A percentile compares a stretch with the other conserved stretches of the same genome.
Conservation (phyloP, 805 yeast genomes). For the Candida vaughaniae region DNA sequence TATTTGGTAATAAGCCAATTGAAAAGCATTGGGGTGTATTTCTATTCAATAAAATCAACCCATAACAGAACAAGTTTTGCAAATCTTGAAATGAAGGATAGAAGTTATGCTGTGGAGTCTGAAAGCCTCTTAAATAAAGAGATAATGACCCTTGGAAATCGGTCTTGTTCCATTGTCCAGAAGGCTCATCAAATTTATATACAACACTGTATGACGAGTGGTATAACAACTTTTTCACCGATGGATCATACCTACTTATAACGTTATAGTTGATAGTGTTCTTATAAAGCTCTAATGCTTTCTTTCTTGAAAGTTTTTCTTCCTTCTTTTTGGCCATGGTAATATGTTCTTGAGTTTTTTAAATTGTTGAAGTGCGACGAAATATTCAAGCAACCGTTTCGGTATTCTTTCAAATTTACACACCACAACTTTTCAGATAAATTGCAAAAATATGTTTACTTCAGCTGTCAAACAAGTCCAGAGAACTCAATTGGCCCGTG, state of each 20-base stretch:
- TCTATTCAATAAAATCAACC: conserved; percentile 68
- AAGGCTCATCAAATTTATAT: conserved; percentile 56
- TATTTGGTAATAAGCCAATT: conserved; percentile 62
- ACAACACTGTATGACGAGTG: conserved; percentile 72
- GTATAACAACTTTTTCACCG: conserved; percentile 62
- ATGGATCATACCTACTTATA: conserved; percentile 73
- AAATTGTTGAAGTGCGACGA: no score
- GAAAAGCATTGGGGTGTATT: conserved; percentile 69
- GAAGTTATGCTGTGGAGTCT: conserved; percentile 19
- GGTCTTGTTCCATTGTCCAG: conserved; percentile 66
- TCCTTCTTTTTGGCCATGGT: conserved; percentile 14
- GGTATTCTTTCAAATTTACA: no score
- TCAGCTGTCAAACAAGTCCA: not conserved
- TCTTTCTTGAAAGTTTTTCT: conserved; percentile 40
- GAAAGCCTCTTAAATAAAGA: conserved; percentile 54
- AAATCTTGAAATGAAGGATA: conserved; percentile 28
- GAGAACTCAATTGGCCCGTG: conserved; percentile 8
- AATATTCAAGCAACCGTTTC: no score
- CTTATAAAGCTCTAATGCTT: conserved; percentile 60
- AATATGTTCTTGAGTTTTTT: not conserved
- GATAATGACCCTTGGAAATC: conserved; percentile 73
- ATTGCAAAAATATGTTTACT: no score
- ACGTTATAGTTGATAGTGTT: conserved; percentile 74
- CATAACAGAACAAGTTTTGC: conserved; percentile 56
- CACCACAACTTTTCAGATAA: no score